These are phyloP conservation scores for Ogataea paradorogensis DNA, from an alignment of 805 yeast genomes.

Conservation along the genomic window DNA sequence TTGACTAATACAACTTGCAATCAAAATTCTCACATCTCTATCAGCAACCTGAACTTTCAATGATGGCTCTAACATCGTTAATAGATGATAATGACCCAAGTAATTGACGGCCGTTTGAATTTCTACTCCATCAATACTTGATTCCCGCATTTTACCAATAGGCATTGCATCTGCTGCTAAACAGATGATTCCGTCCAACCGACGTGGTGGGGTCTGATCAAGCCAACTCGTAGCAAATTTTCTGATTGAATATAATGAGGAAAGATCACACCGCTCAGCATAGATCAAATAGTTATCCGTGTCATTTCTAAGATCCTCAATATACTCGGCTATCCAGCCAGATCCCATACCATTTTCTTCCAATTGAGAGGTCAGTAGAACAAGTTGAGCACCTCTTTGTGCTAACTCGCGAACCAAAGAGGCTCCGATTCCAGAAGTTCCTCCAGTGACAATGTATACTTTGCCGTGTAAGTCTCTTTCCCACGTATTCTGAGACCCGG, in stretches of 20 bases:
- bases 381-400: conserved; percentile 77
- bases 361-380: conserved; percentile 59
- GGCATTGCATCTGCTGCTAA: conserved; percentile 86
- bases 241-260: conserved; percentile 70
- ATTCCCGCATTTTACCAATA: conserved; percentile 56
- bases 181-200: conserved; percentile 87
- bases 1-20: conserved; percentile 78
- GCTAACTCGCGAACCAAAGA: conserved; percentile 74
- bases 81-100: conserved; percentile 74
- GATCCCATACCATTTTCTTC: conserved; percentile 44
- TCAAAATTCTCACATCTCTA: conserved; percentile 80
- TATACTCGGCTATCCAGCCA: conserved; percentile 72
- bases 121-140: conserved; percentile 82
- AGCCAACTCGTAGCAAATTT: conserved; percentile 94
- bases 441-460: conserved; percentile 86
- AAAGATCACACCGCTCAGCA: conserved; percentile 86
- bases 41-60: conserved; percentile 89
- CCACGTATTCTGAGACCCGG: conserved; percentile 85
- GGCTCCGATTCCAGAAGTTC: conserved; percentile 89
- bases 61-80: conserved; percentile 79
- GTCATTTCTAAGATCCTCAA: conserved; percentile 69
- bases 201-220: conserved; percentile 83
- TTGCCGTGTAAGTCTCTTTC: conserved; percentile 89
- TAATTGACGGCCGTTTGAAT: conserved; percentile 81
- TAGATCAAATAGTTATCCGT: conserved; percentile 75